Conservation (phyloP, 2,329 filamentous ascomycete genomes). For the Colletotrichum aenigma region DNA sequence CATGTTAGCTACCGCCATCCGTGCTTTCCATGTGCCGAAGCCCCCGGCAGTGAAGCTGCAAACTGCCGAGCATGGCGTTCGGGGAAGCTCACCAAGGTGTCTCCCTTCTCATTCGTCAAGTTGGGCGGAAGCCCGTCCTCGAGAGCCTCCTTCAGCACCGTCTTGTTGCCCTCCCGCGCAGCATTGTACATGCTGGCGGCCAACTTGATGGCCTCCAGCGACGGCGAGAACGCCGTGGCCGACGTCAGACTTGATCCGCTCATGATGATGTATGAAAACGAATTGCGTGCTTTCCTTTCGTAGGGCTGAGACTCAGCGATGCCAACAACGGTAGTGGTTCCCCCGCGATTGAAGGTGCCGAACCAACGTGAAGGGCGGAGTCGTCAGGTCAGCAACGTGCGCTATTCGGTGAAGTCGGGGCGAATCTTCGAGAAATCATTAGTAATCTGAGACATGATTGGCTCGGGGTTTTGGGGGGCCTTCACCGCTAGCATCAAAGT, state of each 20-base stretch:
- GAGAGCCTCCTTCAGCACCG: conserved; percentile 65
- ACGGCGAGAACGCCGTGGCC: conserved; percentile 39
- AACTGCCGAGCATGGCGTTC: neutral
- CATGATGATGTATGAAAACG: neutral
- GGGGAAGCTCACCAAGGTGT: conserved; percentile 59
- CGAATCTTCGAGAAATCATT: conserved; percentile 17
- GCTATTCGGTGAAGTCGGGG: neutral
- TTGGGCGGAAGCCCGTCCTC: conserved; percentile 69
- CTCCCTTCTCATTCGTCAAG: conserved; percentile 74
- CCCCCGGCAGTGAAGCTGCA: neutral
- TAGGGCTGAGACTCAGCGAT: neutral
- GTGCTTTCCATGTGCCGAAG: neutral
- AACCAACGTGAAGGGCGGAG: neutral
- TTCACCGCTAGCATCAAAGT: neutral
- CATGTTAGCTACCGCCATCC: neutral
- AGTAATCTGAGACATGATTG: conserved; percentile 4
- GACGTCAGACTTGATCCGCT: conserved; percentile 7
- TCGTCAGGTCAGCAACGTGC: neutral
- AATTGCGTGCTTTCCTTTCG: neutral
- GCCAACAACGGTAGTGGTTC: neutral
- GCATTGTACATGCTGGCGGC: conserved; percentile 71
- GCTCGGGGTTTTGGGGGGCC: neutral
- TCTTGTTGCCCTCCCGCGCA: conserved; percentile 62
- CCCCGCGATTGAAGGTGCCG: neutral
- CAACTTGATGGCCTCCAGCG: conserved; percentile 68